Conservation (phyloP, 2,329 filamentous ascomycete species). For the Ceratocystis ficicola region DNA sequence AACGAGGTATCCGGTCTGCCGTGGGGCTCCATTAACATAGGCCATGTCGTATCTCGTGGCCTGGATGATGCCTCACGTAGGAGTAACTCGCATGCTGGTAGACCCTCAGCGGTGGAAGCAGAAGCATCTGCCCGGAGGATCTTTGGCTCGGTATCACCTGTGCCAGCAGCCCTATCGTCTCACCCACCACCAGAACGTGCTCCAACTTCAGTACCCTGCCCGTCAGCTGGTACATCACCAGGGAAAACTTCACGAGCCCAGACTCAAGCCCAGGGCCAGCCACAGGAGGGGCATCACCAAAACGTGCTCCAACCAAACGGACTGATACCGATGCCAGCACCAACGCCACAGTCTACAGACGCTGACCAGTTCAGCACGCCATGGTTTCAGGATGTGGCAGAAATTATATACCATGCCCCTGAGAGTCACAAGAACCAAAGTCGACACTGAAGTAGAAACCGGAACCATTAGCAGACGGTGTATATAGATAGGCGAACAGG, state of each 20-base stretch:
- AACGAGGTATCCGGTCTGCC: slow-evolving; percentile 51
- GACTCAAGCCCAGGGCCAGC: neutral
- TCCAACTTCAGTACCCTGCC: no score
- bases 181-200: no score
- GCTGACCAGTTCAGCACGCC: neutral
- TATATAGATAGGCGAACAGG: neutral
- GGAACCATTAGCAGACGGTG: neutral
- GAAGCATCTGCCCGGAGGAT: slow-evolving; percentile 9
- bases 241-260: neutral
- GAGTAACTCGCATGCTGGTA: slow-evolving; percentile 31
- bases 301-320: neutral
- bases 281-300: neutral
- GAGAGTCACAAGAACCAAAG: neutral
- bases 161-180: neutral
- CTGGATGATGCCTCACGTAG: slow-evolving; percentile 38
- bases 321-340: neutral
- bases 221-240: neutral
- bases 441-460: neutral
- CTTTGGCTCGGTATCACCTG: neutral
- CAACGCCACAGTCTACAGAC: neutral
- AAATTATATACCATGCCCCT: neutral
- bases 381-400: slow-evolving; percentile 8
- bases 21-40: slow-evolving; percentile 58
- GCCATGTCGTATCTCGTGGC: slow-evolving; percentile 39
- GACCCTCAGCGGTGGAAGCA: slow-evolving; percentile 7